Base-by-base conservation (phyloP, 129 eudicot species). In the Gnaphalium uliginosum region DNA sequence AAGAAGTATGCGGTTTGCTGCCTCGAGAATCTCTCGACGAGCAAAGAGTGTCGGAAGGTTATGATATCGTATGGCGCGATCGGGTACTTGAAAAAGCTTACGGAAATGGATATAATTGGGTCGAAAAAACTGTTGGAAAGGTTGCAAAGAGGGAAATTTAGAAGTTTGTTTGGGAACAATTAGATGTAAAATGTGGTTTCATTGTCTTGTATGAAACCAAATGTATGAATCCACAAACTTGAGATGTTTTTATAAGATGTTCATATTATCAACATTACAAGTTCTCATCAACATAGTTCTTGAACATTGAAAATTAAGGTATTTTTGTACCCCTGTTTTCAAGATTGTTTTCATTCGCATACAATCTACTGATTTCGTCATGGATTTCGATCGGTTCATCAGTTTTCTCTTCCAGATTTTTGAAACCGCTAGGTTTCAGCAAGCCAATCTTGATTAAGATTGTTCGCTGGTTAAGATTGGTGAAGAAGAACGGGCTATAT, bases 41-140 rank as follows among this genome's bases (percentile, higher is more conserved):
- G 93, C 88, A 84, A 85, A 75, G 89, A 88, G 70, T 93, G 98
- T 35, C 81, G 86, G 84, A 93, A 79, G 88, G 85, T 90, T 82
- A 93, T 93, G 98, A 76, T 88, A 23, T 91, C 98, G 10, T 88
- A 93, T 25, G 98, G 98, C 0, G 95, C 98, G 2, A 93, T 93
- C 22, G 98, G 98, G 27, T 93, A 93, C 70, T 68, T 93, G 54
- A 94, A 94, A 82, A 94, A 94, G 68, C 86, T 94, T 37, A 78
- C 69, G 13, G 97, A 94, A 67, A 84, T 84, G 96, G 98, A 94
- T 50, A 60, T 94, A 19, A 86, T 88, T 8, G 98, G 97, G 13
- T 89, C 98, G 13, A 90, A 84, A 81, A 94, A 88, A 74, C 68
- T 94, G 74, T 86, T 94, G 41, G 96, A 87, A 75, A 79, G 92